Conservation (phyloP, 139 green algal genomes). For the Tetraselmis chui region DNA sequence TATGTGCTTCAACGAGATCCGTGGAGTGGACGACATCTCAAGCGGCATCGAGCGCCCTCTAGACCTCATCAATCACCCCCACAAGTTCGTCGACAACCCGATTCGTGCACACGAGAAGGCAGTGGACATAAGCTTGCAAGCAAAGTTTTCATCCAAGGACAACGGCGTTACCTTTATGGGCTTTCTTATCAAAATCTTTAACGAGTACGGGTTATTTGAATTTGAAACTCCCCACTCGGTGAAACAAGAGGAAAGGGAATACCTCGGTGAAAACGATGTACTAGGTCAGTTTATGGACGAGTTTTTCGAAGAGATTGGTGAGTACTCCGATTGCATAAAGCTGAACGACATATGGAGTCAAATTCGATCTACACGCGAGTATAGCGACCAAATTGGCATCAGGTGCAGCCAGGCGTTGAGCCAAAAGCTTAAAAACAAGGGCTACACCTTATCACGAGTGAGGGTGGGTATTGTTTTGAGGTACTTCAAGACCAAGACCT, state of each 20-base stretch:
- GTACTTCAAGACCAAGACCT: background rate
- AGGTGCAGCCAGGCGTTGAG: background rate
- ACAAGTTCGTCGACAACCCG: background rate
- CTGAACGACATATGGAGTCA: background rate
- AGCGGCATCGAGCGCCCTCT: background rate
- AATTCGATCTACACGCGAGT: background rate
- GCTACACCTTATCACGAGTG: background rate
- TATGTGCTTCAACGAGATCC: background rate
- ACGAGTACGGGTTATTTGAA: background rate
- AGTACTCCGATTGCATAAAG: background rate
- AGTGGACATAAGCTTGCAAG: background rate
- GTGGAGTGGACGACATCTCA: background rate
- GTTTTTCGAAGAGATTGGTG: background rate
- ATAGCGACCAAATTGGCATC: background rate
- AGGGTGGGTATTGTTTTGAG: background rate
- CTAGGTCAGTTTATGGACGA: background rate
- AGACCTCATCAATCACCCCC: background rate
- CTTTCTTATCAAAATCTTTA: background rate
- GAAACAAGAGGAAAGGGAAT: background rate
- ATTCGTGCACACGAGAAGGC: background rate
- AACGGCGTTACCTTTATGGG: background rate
- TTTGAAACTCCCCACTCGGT: background rate
- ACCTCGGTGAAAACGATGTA: background rate
- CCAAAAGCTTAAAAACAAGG: background rate
- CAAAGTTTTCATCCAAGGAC: background rate